Evolutionary conservation across 768 basidiomycete species (phyloP), one percentile per base, ranked within the genome.

Genomic region (Termitomyces sp.): DNA sequence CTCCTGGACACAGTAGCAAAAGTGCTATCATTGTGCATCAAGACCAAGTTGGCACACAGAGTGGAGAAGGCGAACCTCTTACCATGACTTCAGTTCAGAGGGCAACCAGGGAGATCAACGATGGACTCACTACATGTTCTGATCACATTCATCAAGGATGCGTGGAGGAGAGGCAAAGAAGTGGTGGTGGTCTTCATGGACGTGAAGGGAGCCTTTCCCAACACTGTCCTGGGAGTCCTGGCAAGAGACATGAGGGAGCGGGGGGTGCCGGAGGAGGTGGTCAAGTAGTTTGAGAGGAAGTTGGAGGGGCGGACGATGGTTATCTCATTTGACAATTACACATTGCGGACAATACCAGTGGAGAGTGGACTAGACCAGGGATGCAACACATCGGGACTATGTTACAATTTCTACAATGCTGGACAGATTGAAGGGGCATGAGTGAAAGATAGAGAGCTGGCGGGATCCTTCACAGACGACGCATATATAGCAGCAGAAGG

Each of bases 161-260:
- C 75, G 0, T 78, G 76, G 77, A 36, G 71, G 1, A 59, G 55
- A 18, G 33, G 58, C 0, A 55, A 69, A 20, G 76, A 74, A 0
- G 74, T 63, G 0, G 66, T 70, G 0, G 62, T 63, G 0, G 61
- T 78, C 0, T 59, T 59, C 15, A 34, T 55, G 4, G 15, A 55
- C 7, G 33, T 55, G 2, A 55, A 77, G 57, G 75, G 70, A 0
- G 76, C 75, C 0, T 78, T 76, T 54, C 76, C 71, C 0, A 75
- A 69, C 55, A 68, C 65, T 0, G 68, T 63, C 0, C 61, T 64
- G 0, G 63, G 67, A 13, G 39, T 53, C 0, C 61, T 76, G 0
- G 22, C 70, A 0, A 66, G 73, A 48, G 62, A 75, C 34, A 63
- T 77, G 65, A 52, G 63, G 13, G 61, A n/a, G 52, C 27, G 52